phyloP scores from a whole-genome alignment of 2,329 filamentous ascomycete genomes.

The Fusarium dlaminii region DNA sequence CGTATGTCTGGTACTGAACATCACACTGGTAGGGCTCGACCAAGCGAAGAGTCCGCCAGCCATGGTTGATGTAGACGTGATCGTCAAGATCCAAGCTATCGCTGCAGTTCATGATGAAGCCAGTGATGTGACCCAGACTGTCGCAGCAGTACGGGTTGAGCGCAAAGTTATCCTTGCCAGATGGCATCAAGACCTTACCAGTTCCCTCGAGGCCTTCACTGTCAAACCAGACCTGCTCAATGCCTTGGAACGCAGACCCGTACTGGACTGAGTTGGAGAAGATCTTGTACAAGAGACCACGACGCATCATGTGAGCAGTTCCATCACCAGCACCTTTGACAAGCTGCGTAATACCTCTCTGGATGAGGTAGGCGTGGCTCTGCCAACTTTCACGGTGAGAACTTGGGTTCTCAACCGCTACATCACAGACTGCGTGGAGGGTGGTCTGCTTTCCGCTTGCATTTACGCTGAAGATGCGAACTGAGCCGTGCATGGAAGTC shows the following conservation, averaged over 20 bases:
- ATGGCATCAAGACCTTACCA: slow-evolving; percentile 61
- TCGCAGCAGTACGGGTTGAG: slow-evolving; percentile 69
- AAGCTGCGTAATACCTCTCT: not conserved
- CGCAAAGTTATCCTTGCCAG: slow-evolving; percentile 57
- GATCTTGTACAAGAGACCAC: slow-evolving; percentile 68
- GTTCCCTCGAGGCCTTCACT: slow-evolving; percentile 37
- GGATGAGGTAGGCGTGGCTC: not conserved
- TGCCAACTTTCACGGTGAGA: not conserved
- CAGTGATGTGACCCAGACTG: slow-evolving; percentile 66
- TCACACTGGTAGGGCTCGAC: slow-evolving; percentile 35
- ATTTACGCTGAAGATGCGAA: not conserved
- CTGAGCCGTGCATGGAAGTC: not conserved
- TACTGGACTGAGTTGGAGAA: slow-evolving; percentile 66
- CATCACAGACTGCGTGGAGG: not conserved
- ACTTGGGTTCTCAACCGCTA: not conserved
- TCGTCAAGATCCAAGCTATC: slow-evolving; percentile 59
- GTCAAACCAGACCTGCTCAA: slow-evolving; percentile 65
- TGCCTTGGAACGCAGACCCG: slow-evolving; percentile 62
- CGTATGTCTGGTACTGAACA: slow-evolving; percentile 65
- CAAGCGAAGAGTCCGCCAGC: slow-evolving; percentile 65
- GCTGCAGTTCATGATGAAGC: slow-evolving; percentile 69
- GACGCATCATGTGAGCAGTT: slow-evolving; percentile 14
- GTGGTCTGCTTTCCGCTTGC: not conserved
- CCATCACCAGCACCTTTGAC: not conserved
- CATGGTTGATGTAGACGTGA: slow-evolving; percentile 68